Evolutionary conservation across 1,139 yeast species (phyloP).

Genomic region (Petasospora fabianii): DNA sequence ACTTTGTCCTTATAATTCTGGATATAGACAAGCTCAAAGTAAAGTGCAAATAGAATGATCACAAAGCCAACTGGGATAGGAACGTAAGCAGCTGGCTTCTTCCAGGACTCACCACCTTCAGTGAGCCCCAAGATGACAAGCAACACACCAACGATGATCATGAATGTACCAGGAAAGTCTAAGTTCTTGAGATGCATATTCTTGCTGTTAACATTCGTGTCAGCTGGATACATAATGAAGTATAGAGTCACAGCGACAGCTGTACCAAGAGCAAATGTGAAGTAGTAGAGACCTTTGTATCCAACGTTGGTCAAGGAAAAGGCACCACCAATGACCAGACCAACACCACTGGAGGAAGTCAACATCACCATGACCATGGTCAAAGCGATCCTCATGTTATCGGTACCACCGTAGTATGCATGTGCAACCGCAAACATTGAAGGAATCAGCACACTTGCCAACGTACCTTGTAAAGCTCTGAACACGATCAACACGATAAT

Average conservation of each 20-base stretch:
- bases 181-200: constrained; percentile 20
- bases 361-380: constrained; percentile 22
- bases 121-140: constrained; percentile 34
- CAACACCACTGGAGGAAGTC: constrained; percentile 30
- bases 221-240: constrained; percentile 5
- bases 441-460: constrained; percentile 35
- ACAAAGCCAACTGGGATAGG: constrained; percentile 23
- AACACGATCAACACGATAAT: constrained; percentile 33
- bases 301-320: constrained; percentile 31
- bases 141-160: constrained; percentile 29
- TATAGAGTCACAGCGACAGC: constrained; percentile 15
- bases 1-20: constrained; percentile 10
- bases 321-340: constrained; percentile 36
- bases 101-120: constrained; percentile 35
- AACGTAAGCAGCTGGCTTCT: constrained; percentile 30
- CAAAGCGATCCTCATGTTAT: constrained; percentile 26
- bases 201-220: not conserved
- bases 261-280: constrained; percentile 27
- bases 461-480: constrained; percentile 37
- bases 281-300: constrained; percentile 30
- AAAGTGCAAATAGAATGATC: constrained; percentile 10
- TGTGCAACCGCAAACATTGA: constrained; percentile 30
- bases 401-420: constrained; percentile 28
- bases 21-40: constrained; percentile 18
- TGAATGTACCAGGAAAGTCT: constrained; percentile 29